A percentile compares a stretch with the other conserved stretches of the same genome.
Evolutionary conservation across 2,329 filamentous ascomycete genomes (phyloP).

Genomic region (Pseudogymnoascus sp.): DNA sequence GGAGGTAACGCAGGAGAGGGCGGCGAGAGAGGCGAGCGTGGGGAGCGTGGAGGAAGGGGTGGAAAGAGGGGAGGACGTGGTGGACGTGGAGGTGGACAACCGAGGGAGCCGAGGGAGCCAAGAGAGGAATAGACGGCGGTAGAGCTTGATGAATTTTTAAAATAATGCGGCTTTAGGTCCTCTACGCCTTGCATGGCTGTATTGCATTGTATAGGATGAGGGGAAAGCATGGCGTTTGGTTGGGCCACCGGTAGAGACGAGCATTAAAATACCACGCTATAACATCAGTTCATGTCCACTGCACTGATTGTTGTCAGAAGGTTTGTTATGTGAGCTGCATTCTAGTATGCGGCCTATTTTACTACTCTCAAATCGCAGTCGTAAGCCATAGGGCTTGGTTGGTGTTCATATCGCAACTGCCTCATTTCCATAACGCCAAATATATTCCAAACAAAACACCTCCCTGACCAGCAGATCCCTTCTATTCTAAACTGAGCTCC

Average conservation of each 20-base stretch:
- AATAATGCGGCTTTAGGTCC: constrained; percentile 21
- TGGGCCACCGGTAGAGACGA: constrained; percentile 8
- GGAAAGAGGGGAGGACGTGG: constrained; percentile 36
- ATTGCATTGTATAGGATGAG: constrained; percentile 28
- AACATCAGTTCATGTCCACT: constrained; percentile 1
- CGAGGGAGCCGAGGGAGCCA: constrained; percentile 41
- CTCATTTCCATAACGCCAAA: background rate
- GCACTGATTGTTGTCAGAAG: background rate
- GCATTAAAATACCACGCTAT: constrained; percentile 8
- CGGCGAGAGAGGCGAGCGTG: constrained; percentile 39
- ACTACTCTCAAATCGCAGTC: background rate
- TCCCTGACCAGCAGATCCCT: background rate
- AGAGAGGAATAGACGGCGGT: constrained; percentile 34
- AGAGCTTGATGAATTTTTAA: constrained; percentile 8
- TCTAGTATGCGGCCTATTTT: background rate
- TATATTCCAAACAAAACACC: background rate
- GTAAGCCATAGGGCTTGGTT: background rate
- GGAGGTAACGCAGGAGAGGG: constrained; percentile 25
- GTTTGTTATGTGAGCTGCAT: background rate
- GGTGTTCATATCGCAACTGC: background rate
- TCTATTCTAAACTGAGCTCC: background rate
- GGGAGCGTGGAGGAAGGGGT: constrained; percentile 31
- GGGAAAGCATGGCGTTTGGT: constrained; percentile 29
- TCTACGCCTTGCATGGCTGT: constrained; percentile 22
- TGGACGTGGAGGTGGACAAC: constrained; percentile 40